Base-by-base conservation (phyloP, 257 asterid species). In the Scutellaria barbata region DNA sequence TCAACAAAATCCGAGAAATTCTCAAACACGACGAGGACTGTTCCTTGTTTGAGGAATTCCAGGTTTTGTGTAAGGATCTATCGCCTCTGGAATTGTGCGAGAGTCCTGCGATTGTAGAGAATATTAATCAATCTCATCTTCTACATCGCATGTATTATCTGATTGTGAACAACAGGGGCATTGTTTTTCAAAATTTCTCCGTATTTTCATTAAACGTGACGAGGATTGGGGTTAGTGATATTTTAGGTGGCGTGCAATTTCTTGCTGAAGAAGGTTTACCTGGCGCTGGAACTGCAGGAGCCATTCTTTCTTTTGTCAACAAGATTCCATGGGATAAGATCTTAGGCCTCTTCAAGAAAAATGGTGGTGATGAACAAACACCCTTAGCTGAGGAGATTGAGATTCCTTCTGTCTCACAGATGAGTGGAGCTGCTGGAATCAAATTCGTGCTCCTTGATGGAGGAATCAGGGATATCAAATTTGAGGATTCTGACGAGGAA, bases 381-480 rank as follows among this genome's bases (percentile, higher is more conserved):
- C 51, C 64, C 8, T 18, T 4, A 5, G 71, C 66, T 0, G 66
- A 77, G 5, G 80, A 84, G 69, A 79, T 81, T 9, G 75, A 68
- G 0, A 74, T 85, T 13, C 84, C 86, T 1, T 73, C 87, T 0
- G 87, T 74, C 22, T 62, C 80, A 3, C 72, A 76, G 20, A 77
- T 82, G 66, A 22, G 46, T 14, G 48, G 68, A 37, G 43, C 20
- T 12, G 68, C 77, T 18, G 77, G 76, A 22, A 16, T 82, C 3
- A 57, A 46, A 14, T 85, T 85, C 56, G 30, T 22, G 25, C 25
- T 14, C 8, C 63, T 48, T 10, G 77, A 75, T 0, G 74, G 74
- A 8, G 88, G 89, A 37, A 75, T 84, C 52, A 50, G 76, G 51
- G 81, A 60, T 8, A 74, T 85, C 33, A 35, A 41, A 14, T 85